Conservation (phyloP, 192 early-diverging fungal species). For the Cetraspora pellucida region DNA sequence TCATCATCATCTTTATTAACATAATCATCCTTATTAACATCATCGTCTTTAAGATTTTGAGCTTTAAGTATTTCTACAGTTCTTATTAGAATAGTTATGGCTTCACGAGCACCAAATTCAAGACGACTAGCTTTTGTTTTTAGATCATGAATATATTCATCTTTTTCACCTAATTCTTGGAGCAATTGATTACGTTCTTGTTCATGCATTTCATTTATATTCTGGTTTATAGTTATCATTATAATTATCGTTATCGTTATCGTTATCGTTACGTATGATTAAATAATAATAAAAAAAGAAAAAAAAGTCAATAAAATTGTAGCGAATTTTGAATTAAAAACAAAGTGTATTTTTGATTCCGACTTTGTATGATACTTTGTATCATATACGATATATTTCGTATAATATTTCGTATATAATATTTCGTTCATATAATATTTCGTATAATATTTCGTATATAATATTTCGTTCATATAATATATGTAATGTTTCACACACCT, state of each 20-base stretch:
- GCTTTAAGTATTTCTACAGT: constrained; percentile 32
- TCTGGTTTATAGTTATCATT: constrained; percentile 38
- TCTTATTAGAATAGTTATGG: constrained; percentile 43
- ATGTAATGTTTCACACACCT: background rate
- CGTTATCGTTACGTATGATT: too few relatives aligned
- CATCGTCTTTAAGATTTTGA: constrained; percentile 29
- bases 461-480: too few relatives aligned
- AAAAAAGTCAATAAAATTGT: too few relatives aligned
- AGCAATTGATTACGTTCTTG: constrained; percentile 51
- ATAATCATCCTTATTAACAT: background rate
- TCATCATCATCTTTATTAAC: constrained; percentile 25
- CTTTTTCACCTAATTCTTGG: constrained; percentile 50
- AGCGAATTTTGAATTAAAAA: too few relatives aligned
- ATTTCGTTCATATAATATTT: too few relatives aligned
- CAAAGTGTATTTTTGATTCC: too few relatives aligned
- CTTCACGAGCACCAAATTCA: constrained; percentile 50
- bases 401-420: too few relatives aligned
- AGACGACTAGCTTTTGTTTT: constrained; percentile 44
- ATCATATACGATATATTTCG: too few relatives aligned
- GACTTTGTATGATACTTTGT: too few relatives aligned
- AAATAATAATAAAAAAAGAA: too few relatives aligned
- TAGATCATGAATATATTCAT: constrained; percentile 48
- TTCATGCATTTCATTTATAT: constrained; percentile 50
- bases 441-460: too few relatives aligned
- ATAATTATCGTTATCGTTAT: too few relatives aligned